A percentile compares a stretch with the other conserved stretches of the same genome.
These are phyloP conservation scores for Serendipita sp. DNA, from an alignment of 768 basidiomycete genomes.

Conservation along the genomic window DNA sequence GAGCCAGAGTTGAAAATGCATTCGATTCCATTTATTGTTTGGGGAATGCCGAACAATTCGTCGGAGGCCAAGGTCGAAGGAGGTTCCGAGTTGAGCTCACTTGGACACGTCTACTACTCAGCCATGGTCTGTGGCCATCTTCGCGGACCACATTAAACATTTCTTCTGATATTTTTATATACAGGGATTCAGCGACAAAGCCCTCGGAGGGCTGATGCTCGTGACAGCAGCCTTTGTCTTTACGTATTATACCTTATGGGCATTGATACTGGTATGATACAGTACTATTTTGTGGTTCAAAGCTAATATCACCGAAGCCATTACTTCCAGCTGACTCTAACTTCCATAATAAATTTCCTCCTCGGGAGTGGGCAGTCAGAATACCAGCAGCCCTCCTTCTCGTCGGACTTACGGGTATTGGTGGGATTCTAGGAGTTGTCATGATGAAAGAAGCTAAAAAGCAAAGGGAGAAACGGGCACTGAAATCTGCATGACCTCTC, in stretches of 20 bases:
- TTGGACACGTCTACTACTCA: slow-evolving; percentile 1
- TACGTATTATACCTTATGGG: slow-evolving; percentile 85
- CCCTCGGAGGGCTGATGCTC: slow-evolving; percentile 65
- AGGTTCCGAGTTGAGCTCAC: neutral
- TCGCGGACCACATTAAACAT: neutral
- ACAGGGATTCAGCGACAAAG: slow-evolving; percentile 68
- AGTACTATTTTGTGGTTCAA: neutral
- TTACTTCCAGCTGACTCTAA: slow-evolving; percentile 14
- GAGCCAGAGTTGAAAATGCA: slow-evolving; percentile 67
- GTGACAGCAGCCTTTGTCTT: slow-evolving; percentile 60
- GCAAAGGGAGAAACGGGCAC: slow-evolving; percentile 33
- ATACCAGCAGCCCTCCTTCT: slow-evolving; percentile 73
- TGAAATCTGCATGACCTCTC: neutral
- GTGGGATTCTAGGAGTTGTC: slow-evolving; percentile 62
- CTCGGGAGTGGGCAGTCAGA: slow-evolving; percentile 84
- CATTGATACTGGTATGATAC: slow-evolving; percentile 60
- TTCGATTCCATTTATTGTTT: slow-evolving; percentile 11
- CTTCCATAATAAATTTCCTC: slow-evolving; percentile 64
- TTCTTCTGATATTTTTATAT: neutral
- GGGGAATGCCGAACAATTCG: neutral
- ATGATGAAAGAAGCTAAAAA: slow-evolving; percentile 58
- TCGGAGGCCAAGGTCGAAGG: neutral
- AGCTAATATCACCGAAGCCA: neutral
- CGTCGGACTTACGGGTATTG: slow-evolving; percentile 64
- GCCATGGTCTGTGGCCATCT: slow-evolving; percentile 7